Evolutionary conservation across 2,329 filamentous ascomycete species (phyloP).

Genomic region (Arthrobotrys entomopaga): DNA sequence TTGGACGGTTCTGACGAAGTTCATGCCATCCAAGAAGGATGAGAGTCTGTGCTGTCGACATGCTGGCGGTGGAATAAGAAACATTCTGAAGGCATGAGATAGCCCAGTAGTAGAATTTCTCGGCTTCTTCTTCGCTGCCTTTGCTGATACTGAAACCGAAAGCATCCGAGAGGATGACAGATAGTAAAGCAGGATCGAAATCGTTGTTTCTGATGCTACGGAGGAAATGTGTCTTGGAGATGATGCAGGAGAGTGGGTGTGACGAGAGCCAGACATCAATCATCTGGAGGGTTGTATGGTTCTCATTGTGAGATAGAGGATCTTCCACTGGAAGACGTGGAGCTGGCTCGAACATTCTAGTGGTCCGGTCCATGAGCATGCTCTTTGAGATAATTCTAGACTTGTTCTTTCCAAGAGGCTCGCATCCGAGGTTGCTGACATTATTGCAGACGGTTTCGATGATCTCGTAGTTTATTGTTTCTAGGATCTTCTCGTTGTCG

Average conservation of each 20-base stretch:
- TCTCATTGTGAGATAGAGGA: constrained; percentile 36
- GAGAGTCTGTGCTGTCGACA: constrained; percentile 55
- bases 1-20: constrained; percentile 51
- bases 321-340: constrained; percentile 47
- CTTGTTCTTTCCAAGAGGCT: constrained; percentile 45
- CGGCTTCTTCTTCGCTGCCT: constrained; percentile 43
- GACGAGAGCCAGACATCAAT: constrained; percentile 56
- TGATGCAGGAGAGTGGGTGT: constrained; percentile 56
- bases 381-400: constrained; percentile 51
- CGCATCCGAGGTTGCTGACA: constrained; percentile 52
- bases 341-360: constrained; percentile 50
- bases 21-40: constrained; percentile 56
- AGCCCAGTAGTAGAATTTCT: constrained; percentile 54
- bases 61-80: constrained; percentile 41
- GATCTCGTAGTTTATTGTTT: constrained; percentile 55
- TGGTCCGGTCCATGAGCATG: constrained; percentile 49
- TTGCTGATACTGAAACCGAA: constrained; percentile 47
- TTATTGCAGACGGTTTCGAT: constrained; percentile 54
- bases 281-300: constrained; percentile 53
- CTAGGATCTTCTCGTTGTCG: constrained; percentile 51
- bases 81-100: constrained; percentile 45
- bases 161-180: constrained; percentile 56
- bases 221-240: constrained; percentile 56
- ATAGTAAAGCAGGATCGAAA: constrained; percentile 48
- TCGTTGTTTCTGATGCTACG: constrained; percentile 51